These are phyloP conservation scores for Peronospora destructor DNA, from an alignment of 352 stramenopile genomes.

Conservation along the genomic window DNA sequence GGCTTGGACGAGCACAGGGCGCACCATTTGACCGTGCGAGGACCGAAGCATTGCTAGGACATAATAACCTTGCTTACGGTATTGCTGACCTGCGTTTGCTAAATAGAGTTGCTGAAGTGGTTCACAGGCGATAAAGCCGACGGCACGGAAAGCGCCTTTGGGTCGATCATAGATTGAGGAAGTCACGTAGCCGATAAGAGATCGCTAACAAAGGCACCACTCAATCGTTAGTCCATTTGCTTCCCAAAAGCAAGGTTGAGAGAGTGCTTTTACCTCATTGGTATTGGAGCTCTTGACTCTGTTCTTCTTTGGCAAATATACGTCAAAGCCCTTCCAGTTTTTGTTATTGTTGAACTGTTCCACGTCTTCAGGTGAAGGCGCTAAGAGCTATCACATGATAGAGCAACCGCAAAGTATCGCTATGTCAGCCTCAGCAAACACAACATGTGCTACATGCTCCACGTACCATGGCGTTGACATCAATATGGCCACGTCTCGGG, in stretches of 20 bases:
- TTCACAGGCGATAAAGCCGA: slow-evolving; percentile 63
- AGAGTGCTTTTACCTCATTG: slow-evolving; percentile 13
- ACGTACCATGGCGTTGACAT: slow-evolving; percentile 61
- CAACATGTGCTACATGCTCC: not conserved
- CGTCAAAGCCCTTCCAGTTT: slow-evolving; percentile 31
- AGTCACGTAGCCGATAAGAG: slow-evolving; percentile 56
- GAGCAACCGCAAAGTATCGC: not conserved
- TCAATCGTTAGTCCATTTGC: slow-evolving; percentile 1
- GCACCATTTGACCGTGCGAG: slow-evolving; percentile 41
- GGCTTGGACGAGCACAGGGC: slow-evolving; percentile 37
- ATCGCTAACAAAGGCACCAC: slow-evolving; percentile 20
- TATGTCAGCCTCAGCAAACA: slow-evolving; percentile 1
- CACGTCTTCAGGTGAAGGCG: slow-evolving; percentile 26
- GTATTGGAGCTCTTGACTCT: slow-evolving; percentile 2
- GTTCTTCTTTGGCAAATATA: slow-evolving; percentile 18
- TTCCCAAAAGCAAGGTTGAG: not conserved
- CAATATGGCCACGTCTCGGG: slow-evolving; percentile 48
- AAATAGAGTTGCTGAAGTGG: slow-evolving; percentile 57
- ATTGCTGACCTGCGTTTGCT: slow-evolving; percentile 4
- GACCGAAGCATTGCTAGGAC: slow-evolving; percentile 47
- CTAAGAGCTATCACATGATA: slow-evolving; percentile 26
- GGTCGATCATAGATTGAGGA: slow-evolving; percentile 75
- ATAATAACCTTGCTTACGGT: slow-evolving; percentile 11
- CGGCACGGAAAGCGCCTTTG: slow-evolving; percentile 53
- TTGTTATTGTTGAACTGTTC: slow-evolving; percentile 24